Evolutionary conservation across 2,329 filamentous ascomycete genomes (phyloP).

Genomic region (Diaporthe ilicicola): DNA sequence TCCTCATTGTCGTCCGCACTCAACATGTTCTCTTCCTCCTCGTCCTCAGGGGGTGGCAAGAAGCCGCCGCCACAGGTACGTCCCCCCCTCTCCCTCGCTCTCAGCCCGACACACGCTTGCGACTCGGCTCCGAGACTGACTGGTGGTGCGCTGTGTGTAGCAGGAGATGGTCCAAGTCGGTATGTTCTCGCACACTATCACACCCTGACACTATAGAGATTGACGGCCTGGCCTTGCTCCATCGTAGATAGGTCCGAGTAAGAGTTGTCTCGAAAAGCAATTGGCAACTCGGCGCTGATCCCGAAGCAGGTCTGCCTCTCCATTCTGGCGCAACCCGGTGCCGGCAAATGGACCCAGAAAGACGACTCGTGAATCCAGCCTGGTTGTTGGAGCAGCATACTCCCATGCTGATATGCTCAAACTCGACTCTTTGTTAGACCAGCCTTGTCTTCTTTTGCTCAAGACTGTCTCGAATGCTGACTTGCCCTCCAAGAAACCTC

Average conservation of each 20-base stretch:
- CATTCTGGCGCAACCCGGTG: conserved; percentile 79
- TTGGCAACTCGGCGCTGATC: conserved; percentile 39
- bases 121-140: conserved; percentile 24
- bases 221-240: conserved; percentile 39
- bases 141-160: conserved; percentile 39
- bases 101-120: conserved; percentile 17
- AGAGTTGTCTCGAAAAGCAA: conserved; percentile 43
- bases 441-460: neutral
- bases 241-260: conserved; percentile 70
- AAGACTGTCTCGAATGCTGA: conserved; percentile 34
- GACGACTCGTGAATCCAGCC: conserved; percentile 67
- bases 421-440: conserved; percentile 77
- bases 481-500: conserved; percentile 28
- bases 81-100: conserved; percentile 26
- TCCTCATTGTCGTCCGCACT: conserved; percentile 7
- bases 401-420: conserved; percentile 96
- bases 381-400: conserved; percentile 93
- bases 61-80: conserved; percentile 77
- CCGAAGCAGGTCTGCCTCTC: conserved; percentile 76
- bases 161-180: conserved; percentile 99
- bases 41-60: conserved; percentile 71
- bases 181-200: conserved; percentile 56
- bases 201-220: conserved; percentile 36
- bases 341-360: conserved; percentile 52
- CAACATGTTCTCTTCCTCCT: conserved; percentile 72